These are phyloP conservation scores for Alternaria panax DNA, from an alignment of 2,329 filamentous ascomycete genomes.

Conservation along the genomic window DNA sequence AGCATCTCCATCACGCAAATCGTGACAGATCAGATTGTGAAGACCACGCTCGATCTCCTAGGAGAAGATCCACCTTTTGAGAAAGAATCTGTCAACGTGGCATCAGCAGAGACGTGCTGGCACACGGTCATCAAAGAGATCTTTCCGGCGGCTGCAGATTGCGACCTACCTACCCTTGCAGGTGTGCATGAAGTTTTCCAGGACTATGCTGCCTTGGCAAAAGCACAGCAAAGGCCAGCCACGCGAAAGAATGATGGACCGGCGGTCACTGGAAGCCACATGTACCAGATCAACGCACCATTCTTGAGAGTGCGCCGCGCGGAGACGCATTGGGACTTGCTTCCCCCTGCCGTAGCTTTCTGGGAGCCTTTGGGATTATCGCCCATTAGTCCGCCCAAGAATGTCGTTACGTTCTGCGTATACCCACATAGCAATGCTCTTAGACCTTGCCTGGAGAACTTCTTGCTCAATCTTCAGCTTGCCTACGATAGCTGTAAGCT, in stretches of 20 bases:
- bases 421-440: slow-evolving; percentile 73
- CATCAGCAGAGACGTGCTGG: slow-evolving; percentile 36
- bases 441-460: slow-evolving; percentile 65
- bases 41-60: slow-evolving; percentile 54
- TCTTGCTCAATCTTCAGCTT: slow-evolving; percentile 72
- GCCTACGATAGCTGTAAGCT: slow-evolving; percentile 78
- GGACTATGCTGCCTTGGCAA: slow-evolving; percentile 41
- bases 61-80: slow-evolving; percentile 22
- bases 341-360: slow-evolving; percentile 77
- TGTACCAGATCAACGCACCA: slow-evolving; percentile 66
- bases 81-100: background rate
- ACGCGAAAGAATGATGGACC: slow-evolving; percentile 43
- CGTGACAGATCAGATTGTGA: slow-evolving; percentile 73
- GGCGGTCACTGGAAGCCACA: slow-evolving; percentile 37
- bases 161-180: slow-evolving; percentile 38
- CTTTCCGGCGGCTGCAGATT: slow-evolving; percentile 45
- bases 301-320: slow-evolving; percentile 76
- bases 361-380: slow-evolving; percentile 83
- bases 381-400: slow-evolving; percentile 74
- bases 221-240: slow-evolving; percentile 44
- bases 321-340: slow-evolving; percentile 73
- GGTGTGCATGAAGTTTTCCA: slow-evolving; percentile 58
- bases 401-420: slow-evolving; percentile 74
- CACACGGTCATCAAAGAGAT: slow-evolving; percentile 33
- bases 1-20: slow-evolving; percentile 73